Conservation (phyloP, 2,329 filamentous ascomycete genomes). For the Cladosporium sp. region DNA sequence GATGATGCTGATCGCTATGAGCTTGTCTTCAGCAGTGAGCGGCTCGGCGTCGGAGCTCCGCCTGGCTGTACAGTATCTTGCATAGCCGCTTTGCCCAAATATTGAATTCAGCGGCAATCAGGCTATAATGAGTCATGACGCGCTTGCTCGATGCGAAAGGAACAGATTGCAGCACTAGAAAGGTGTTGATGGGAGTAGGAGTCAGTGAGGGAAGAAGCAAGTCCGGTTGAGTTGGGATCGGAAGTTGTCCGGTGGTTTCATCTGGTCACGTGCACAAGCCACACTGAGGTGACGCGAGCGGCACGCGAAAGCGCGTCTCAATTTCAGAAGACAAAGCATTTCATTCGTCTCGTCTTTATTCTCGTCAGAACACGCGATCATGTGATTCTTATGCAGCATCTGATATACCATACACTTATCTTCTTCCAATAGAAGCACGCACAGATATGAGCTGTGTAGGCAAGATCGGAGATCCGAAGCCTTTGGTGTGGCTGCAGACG, state of each 20-base stretch:
- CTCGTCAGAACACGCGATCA: neutral
- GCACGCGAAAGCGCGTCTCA: constrained; percentile 5
- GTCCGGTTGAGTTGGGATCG: neutral
- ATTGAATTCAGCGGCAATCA: neutral
- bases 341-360: neutral
- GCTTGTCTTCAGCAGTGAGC: neutral
- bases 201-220: neutral
- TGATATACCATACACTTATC: neutral
- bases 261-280: neutral
- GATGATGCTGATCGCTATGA: neutral
- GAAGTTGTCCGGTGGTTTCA: neutral
- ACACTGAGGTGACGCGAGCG: neutral
- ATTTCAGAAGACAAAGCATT: constrained; percentile 11
- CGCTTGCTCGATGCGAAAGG: neutral
- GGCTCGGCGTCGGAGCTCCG: neutral
- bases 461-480: neutral
- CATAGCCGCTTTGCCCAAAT: neutral
- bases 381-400: constrained; percentile 4
- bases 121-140: neutral
- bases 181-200: neutral
- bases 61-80: neutral
- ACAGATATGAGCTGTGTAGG: constrained; percentile 10
- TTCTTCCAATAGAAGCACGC: neutral
- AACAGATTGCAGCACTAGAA: neutral
- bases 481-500: neutral